Conservation (phyloP, 306 rosid species). For the Benincasa hispida region DNA sequence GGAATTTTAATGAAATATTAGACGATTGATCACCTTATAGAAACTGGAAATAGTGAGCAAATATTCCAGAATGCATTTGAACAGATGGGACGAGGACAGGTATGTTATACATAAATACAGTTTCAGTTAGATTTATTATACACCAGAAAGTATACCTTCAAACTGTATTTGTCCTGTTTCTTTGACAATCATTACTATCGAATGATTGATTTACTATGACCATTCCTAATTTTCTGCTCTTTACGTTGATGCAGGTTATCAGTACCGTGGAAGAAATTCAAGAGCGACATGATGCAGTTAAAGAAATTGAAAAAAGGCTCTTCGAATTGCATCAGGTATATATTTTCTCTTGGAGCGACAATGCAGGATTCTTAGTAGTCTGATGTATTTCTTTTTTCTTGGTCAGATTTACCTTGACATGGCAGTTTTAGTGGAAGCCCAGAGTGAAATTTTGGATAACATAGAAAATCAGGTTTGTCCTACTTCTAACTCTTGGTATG, state of each 20-base stretch:
- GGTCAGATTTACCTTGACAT: slow-evolving; percentile 79
- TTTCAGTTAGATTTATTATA: background rate
- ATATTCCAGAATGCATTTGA: slow-evolving; percentile 84
- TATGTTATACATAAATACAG: slow-evolving; percentile 5
- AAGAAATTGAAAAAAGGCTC: slow-evolving; percentile 88
- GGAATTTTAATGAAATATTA: slow-evolving; percentile 19
- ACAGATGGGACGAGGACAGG: slow-evolving; percentile 90
- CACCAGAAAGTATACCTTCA: background rate
- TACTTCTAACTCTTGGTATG: background rate
- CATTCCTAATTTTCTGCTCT: background rate
- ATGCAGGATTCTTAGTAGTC: background rate
- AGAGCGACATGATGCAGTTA: slow-evolving; percentile 85
- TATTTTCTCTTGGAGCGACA: background rate
- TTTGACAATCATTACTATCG: background rate
- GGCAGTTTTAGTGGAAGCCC: slow-evolving; percentile 95
- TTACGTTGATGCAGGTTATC: slow-evolving; percentile 38
- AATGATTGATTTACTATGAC: background rate
- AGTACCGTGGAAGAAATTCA: slow-evolving; percentile 91
- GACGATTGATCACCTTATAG: slow-evolving; percentile 86
- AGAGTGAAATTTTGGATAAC: slow-evolving; percentile 83
- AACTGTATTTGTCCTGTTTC: background rate
- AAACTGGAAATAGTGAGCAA: slow-evolving; percentile 96
- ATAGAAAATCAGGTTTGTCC: slow-evolving; percentile 84
- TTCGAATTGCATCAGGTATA: slow-evolving; percentile 89
- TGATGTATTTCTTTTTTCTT: background rate